Evolutionary conservation across 2,329 filamentous ascomycete species (phyloP).

Genomic region (Ophiostoma pallidulum): DNA sequence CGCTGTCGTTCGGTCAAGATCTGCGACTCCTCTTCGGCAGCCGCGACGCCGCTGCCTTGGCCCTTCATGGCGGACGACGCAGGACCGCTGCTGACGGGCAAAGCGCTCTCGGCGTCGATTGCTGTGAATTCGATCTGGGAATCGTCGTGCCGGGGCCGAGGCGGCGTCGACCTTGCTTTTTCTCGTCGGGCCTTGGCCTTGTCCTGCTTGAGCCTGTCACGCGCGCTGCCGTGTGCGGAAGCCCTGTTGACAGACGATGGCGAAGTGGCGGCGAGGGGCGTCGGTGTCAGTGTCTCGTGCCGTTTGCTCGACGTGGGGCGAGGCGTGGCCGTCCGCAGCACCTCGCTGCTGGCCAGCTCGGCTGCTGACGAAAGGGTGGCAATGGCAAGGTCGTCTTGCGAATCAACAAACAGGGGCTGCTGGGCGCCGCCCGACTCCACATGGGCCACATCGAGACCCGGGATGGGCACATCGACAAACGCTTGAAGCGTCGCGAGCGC

Average conservation of each 20-base stretch:
- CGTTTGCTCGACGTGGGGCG: slow-evolving; percentile 21
- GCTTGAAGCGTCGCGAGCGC: slow-evolving; percentile 53
- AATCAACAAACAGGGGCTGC: slow-evolving; percentile 35
- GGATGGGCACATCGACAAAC: slow-evolving; percentile 38
- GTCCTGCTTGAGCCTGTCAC: not conserved
- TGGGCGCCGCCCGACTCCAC: slow-evolving; percentile 29
- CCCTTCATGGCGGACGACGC: slow-evolving; percentile 14
- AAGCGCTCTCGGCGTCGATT: slow-evolving; percentile 47
- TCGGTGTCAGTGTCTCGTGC: slow-evolving; percentile 3
- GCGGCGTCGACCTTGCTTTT: slow-evolving; percentile 21
- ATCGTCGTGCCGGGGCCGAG: slow-evolving; percentile 63
- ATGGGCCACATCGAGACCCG: slow-evolving; percentile 32
- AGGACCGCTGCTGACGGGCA: slow-evolving; percentile 27
- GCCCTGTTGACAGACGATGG: slow-evolving; percentile 10
- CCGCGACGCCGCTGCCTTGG: not conserved
- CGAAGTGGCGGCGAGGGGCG: slow-evolving; percentile 7
- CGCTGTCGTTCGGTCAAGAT: slow-evolving; percentile 69
- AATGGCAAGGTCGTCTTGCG: slow-evolving; percentile 35
- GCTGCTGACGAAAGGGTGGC: slow-evolving; percentile 21
- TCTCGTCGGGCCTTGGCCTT: slow-evolving; percentile 19
- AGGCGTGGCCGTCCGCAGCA: slow-evolving; percentile 17
- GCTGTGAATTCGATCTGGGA: slow-evolving; percentile 71
- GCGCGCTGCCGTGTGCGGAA: not conserved
- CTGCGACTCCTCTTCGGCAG: slow-evolving; percentile 48
- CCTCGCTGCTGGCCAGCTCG: too few species aligned